Conservation (phyloP, 225 moss, liverwort and hornwort species). For the Pseudoscleropodium purum region DNA sequence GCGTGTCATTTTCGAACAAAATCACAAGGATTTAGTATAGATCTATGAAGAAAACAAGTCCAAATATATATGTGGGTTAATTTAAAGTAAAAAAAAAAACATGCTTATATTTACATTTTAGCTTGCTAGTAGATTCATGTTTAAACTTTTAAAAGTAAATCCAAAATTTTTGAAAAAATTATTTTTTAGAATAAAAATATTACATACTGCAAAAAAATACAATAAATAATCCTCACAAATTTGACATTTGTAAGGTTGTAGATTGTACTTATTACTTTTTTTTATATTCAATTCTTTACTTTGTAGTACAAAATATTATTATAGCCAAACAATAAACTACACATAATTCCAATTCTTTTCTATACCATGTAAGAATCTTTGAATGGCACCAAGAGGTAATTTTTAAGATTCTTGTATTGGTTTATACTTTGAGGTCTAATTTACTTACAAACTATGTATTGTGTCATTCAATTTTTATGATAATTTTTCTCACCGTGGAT, state of each 20-base stretch:
- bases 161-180: not conserved
- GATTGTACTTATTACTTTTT: too few species aligned
- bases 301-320: too few species aligned
- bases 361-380: too few species aligned
- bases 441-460: too few species aligned
- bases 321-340: too few species aligned
- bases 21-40: too few species aligned
- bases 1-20: too few species aligned
- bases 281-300: too few species aligned
- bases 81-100: not conserved
- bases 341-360: too few species aligned
- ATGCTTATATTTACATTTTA: not conserved
- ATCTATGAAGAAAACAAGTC: not conserved
- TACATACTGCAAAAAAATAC: not conserved
- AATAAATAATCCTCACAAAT: not conserved
- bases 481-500: too few species aligned
- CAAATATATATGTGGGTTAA: not conserved
- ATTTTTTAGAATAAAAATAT: not conserved
- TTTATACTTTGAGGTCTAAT: not conserved
- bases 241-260: not conserved
- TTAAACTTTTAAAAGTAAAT: not conserved
- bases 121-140: not conserved
- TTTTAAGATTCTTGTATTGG: not conserved
- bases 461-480: too few species aligned
- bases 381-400: too few species aligned